Base-by-base conservation (phyloP, 1,284 basidiomycete species). In the Sanghuangporus baumii region DNA sequence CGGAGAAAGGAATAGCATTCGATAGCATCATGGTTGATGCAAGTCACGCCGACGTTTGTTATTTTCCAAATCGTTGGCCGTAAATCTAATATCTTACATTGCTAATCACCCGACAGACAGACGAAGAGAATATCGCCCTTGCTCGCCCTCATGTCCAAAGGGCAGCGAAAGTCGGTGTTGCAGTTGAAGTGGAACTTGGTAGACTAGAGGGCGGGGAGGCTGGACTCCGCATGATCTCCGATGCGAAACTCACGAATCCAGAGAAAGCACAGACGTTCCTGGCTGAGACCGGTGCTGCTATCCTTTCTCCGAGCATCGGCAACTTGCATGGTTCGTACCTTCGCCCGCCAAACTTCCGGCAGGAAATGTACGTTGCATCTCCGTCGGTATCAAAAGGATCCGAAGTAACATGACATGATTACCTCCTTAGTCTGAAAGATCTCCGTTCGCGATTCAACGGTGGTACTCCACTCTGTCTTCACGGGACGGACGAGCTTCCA, bases 1-100 rank as follows among this genome's bases (percentile, higher is more conserved):
- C 79, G 1, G 79, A 81, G 63, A 70, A 79, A 60, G 79, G 79
- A 5, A 79, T 79, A 51, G 73, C 73, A 14, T 81, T 81, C 60
- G 80, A 81, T 64, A 80, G 78, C 65, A 81, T 81, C 67, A 81
- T 81, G 79, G 79, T 80, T 2, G 79, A 81, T 67, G 79, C 79
- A 7, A 79, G 77, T 62, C 79, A 81, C 63, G 79, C 80, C 12
- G 78, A 81, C 37, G 78, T 75, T 61, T 43, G 40, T 43, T 20
- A 5, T 6, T 48, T 57, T 8, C n/a, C 38, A 11, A 18, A 11
- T 16, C 23, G 6, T 52, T 16, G 23, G 23, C 23, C 23, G 23
- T 23, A 2, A 23, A 23, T 41, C 50, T 41, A 1, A 55, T 12
- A 23, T 23, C 23, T 23, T 23, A 23, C 23, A 23, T 23, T 3